These are phyloP conservation scores for Fusarium verrucosum DNA, from an alignment of 2,329 filamentous ascomycete species.

Conservation along the genomic window DNA sequence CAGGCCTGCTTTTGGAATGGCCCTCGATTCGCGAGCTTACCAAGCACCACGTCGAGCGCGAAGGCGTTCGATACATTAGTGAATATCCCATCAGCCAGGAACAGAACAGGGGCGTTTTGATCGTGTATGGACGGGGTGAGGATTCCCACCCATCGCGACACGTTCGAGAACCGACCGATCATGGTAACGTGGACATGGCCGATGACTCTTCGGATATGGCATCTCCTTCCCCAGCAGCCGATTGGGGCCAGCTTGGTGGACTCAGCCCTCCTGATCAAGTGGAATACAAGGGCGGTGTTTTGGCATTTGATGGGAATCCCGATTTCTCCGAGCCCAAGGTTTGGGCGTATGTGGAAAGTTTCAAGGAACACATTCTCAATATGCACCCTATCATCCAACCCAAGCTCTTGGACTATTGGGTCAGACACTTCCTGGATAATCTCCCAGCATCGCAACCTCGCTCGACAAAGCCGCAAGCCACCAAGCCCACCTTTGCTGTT, in stretches of 20 bases:
- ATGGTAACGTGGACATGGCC: slow-evolving; percentile 53
- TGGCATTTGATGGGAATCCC: slow-evolving; percentile 59
- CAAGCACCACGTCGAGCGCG: slow-evolving; percentile 56
- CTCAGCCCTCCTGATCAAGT: slow-evolving; percentile 56
- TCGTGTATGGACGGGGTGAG: slow-evolving; percentile 82
- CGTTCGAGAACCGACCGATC: slow-evolving; percentile 53
- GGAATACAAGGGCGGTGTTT: slow-evolving; percentile 52
- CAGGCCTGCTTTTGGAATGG: slow-evolving; percentile 81
- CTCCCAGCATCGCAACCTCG: slow-evolving; percentile 51
- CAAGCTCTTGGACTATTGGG: slow-evolving; percentile 61
- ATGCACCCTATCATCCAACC: slow-evolving; percentile 72
- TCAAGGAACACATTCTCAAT: slow-evolving; percentile 69
- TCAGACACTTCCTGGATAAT: slow-evolving; percentile 61
- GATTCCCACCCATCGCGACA: slow-evolving; percentile 68
- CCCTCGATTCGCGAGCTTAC: slow-evolving; percentile 73
- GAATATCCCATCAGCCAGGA: slow-evolving; percentile 83
- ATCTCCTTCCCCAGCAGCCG: slow-evolving; percentile 63
- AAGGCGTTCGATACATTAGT: slow-evolving; percentile 65
- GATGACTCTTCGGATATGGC: slow-evolving; percentile 63
- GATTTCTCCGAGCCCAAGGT: slow-evolving; percentile 64
- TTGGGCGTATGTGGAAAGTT: slow-evolving; percentile 63
- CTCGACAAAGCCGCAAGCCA: slow-evolving; percentile 43
- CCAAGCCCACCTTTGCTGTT: slow-evolving; percentile 49
- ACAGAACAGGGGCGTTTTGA: slow-evolving; percentile 75
- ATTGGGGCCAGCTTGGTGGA: slow-evolving; percentile 68